These are phyloP conservation scores for Ascochyta viciae-villosae DNA, from an alignment of 2,329 filamentous ascomycete species.

Conservation along the genomic window DNA sequence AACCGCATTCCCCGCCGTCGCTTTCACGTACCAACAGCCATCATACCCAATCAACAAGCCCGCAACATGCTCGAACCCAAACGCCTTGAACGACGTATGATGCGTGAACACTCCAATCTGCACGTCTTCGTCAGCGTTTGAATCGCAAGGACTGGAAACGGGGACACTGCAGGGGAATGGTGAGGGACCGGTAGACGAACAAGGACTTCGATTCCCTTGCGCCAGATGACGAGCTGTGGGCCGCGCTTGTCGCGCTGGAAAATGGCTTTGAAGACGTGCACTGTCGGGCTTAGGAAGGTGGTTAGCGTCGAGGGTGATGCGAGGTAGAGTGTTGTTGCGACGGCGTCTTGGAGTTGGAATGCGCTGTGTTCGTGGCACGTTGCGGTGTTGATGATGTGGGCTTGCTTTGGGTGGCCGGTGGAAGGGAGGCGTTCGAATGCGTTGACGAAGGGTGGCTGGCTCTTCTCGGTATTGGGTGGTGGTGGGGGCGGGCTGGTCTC, in stretches of 20 bases:
- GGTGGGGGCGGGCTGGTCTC: neutral
- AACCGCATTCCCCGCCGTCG: conserved; percentile 20
- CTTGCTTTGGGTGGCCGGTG: neutral
- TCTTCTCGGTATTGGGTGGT: neutral
- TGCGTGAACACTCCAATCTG: conserved; percentile 25
- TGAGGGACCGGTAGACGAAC: neutral
- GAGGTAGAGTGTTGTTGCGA: conserved; percentile 24
- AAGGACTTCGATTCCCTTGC: conserved; percentile 28
- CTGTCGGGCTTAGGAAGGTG: conserved; percentile 19
- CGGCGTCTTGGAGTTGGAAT: conserved; percentile 24
- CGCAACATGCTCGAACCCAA: conserved; percentile 25
- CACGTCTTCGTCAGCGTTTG: neutral
- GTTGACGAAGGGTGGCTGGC: conserved; percentile 6
- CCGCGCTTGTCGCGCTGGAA: conserved; percentile 14
- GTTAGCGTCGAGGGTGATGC: conserved; percentile 7
- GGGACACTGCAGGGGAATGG: too few species aligned
- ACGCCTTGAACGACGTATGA: conserved; percentile 17
- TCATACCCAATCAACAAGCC: conserved; percentile 30
- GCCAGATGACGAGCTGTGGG: conserved; percentile 28
- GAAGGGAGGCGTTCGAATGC: conserved; percentile 14
- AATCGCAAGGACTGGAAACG: too few species aligned
- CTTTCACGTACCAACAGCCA: conserved; percentile 24
- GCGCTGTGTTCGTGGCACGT: neutral
- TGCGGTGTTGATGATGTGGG: conserved; percentile 16
- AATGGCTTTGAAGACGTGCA: conserved; percentile 22